A percentile compares a stretch with the other conserved stretches of the same genome.
Evolutionary conservation across 2,329 filamentous ascomycete species (phyloP).

Genomic region (Eutypa lata): DNA sequence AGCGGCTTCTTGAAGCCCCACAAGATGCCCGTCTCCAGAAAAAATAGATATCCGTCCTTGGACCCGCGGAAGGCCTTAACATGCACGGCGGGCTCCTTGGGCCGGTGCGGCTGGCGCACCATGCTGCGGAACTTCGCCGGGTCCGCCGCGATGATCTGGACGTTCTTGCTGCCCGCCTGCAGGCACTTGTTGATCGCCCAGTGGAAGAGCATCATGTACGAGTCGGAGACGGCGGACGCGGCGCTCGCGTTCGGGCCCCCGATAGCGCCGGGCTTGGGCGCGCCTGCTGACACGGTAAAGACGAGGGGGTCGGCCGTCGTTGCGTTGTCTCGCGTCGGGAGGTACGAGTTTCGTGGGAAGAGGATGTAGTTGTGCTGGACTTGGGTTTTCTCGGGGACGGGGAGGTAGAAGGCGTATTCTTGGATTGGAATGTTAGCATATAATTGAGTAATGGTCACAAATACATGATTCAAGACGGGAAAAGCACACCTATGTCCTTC

Average conservation of each 20-base stretch:
- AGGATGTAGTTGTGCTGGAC: conserved; percentile 65
- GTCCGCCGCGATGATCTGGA: conserved; percentile 51
- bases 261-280: conserved; percentile 59
- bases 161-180: conserved; percentile 43
- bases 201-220: conserved; percentile 56
- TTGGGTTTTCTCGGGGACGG: conserved; percentile 63
- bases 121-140: conserved; percentile 56
- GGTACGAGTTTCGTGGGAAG: conserved; percentile 53
- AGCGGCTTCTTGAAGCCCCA: conserved; percentile 71
- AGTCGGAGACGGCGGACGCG: conserved; percentile 55
- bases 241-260: conserved; percentile 45
- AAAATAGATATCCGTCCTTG: conserved; percentile 68
- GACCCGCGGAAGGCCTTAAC: conserved; percentile 64
- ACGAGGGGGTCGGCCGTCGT: conserved; percentile 55
- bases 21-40: conserved; percentile 63
- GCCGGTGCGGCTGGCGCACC: conserved; percentile 55
- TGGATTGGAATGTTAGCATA: conserved; percentile 4
- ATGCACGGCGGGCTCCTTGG: conserved; percentile 61
- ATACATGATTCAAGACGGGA: conserved; percentile 1
- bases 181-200: conserved; percentile 57
- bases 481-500: conserved; percentile 56
- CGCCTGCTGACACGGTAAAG: conserved; percentile 58
- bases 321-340: conserved; percentile 44
- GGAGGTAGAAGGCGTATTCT: conserved; percentile 63
- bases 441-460: neutral